Conservation (phyloP, 441 rosid species). For the Breynia disticha region DNA sequence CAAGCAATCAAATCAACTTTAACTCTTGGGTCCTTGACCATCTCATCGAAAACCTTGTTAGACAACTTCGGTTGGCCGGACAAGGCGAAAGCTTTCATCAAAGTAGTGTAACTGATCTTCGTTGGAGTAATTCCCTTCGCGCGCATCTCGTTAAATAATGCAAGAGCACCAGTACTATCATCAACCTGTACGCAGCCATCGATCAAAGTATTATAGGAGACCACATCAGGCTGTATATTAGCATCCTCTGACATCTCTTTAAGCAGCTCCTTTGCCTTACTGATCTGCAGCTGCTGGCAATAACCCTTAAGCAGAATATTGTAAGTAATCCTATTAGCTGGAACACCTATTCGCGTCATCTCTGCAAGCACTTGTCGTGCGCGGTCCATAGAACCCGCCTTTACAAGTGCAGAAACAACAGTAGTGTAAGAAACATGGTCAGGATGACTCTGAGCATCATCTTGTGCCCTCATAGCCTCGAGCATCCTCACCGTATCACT, state of each 20-base stretch:
- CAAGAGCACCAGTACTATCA: constrained; percentile 77
- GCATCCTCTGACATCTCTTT: constrained; percentile 52
- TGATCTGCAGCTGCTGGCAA: constrained; percentile 54
- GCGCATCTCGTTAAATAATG: constrained; percentile 84
- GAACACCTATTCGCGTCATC: constrained; percentile 71
- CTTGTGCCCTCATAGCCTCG: constrained; percentile 81
- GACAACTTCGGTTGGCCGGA: constrained; percentile 91
- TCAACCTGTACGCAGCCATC: constrained; percentile 79
- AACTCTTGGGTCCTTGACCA: constrained; percentile 67
- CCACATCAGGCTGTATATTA: constrained; percentile 73
- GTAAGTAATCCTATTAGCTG: constrained; percentile 75
- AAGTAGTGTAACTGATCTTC: constrained; percentile 86
- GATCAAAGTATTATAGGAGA: constrained; percentile 73
- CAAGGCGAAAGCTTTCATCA: constrained; percentile 89
- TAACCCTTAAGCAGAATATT: constrained; percentile 89
- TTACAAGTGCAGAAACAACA: constrained; percentile 76
- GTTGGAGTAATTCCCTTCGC: constrained; percentile 68
- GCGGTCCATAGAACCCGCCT: constrained; percentile 68
- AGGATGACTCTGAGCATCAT: constrained; percentile 57
- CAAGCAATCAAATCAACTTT: constrained; percentile 84
- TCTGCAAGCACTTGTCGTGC: constrained; percentile 77
- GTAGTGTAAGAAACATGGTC: constrained; percentile 90
- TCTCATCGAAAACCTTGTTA: constrained; percentile 78
- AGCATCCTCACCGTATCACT: constrained; percentile 62
- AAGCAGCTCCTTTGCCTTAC: constrained; percentile 58